Conservation (phyloP, 306 rosid species). For the Aeschynomene evenia region DNA sequence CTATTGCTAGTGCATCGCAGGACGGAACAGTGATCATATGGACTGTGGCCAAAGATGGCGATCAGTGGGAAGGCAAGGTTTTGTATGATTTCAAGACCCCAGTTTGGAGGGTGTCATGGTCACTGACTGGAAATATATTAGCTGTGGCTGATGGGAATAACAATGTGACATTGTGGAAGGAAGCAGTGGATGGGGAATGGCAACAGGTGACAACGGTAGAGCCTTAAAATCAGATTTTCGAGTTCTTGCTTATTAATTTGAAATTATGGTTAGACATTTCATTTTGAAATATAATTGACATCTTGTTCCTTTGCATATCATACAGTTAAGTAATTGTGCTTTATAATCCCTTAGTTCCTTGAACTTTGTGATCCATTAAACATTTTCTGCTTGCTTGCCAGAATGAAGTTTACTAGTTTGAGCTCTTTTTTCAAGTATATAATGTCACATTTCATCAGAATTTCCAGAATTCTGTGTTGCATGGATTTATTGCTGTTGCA, state of each 20-base stretch:
- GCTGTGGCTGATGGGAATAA: slow-evolving; percentile 90
- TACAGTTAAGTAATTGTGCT: slow-evolving; percentile 34
- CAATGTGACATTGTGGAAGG: slow-evolving; percentile 80
- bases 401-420: slow-evolving; percentile 39
- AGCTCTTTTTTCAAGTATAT: slow-evolving; percentile 14
- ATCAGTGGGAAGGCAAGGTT: slow-evolving; percentile 82
- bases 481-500: neutral
- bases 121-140: slow-evolving; percentile 79
- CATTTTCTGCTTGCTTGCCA: slow-evolving; percentile 27
- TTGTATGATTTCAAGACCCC: slow-evolving; percentile 76
- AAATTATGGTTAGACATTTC: slow-evolving; percentile 37
- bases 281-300: slow-evolving; percentile 30
- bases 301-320: slow-evolving; percentile 25
- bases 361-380: slow-evolving; percentile 22
- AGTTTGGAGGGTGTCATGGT: slow-evolving; percentile 90
- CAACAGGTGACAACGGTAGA: slow-evolving; percentile 84
- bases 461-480: slow-evolving; percentile 8
- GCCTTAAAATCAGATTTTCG: slow-evolving; percentile 47
- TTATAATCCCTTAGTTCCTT: slow-evolving; percentile 33
- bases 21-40: slow-evolving; percentile 81
- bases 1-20: slow-evolving; percentile 80
- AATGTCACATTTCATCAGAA: slow-evolving; percentile 4
- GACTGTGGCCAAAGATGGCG: slow-evolving; percentile 85
- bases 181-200: slow-evolving; percentile 88
- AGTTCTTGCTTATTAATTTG: slow-evolving; percentile 30